A percentile compares a stretch with the other conserved stretches of the same genome.
Evolutionary conservation across 345 rosid genomes (phyloP).

Genomic region (Theobroma cacao): DNA sequence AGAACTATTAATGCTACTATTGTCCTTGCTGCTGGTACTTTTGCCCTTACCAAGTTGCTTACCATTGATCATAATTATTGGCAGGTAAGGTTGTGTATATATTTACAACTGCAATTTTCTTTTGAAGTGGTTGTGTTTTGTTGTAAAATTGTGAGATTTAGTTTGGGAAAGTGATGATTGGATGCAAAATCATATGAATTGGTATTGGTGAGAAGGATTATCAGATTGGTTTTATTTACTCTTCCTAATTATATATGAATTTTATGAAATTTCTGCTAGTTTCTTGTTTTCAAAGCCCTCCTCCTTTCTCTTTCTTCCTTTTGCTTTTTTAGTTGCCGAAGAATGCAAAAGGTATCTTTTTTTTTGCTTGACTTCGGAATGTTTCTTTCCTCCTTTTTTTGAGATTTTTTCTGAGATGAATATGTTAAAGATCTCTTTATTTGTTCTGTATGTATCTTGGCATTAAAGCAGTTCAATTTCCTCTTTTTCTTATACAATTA

Average conservation of each 20-base stretch:
- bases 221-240: not conserved
- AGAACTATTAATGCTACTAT: slow-evolving; percentile 71
- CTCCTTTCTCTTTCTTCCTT: not conserved
- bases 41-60: slow-evolving; percentile 78
- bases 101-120: not conserved
- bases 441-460: not conserved
- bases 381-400: not conserved
- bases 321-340: not conserved
- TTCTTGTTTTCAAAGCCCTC: not conserved
- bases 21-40: slow-evolving; percentile 82
- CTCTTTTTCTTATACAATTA: not conserved
- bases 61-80: slow-evolving; percentile 89
- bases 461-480: not conserved
- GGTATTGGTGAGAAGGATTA: not conserved
- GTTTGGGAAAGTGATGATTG: not conserved
- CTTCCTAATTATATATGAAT: not conserved
- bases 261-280: not conserved
- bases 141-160: not conserved
- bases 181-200: not conserved
- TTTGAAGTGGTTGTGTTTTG: not conserved
- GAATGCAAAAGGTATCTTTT: not conserved
- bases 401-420: not conserved
- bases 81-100: slow-evolving; percentile 53
- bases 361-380: not conserved
- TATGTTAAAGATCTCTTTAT: not conserved